Percentiles rank a stretch among this genome's conserved stretches.
These are phyloP conservation scores for thale cress (Arabidopsis thaliana) DNA, from an alignment of 345 rosid genomes.

Conservation along the genomic window DNA sequence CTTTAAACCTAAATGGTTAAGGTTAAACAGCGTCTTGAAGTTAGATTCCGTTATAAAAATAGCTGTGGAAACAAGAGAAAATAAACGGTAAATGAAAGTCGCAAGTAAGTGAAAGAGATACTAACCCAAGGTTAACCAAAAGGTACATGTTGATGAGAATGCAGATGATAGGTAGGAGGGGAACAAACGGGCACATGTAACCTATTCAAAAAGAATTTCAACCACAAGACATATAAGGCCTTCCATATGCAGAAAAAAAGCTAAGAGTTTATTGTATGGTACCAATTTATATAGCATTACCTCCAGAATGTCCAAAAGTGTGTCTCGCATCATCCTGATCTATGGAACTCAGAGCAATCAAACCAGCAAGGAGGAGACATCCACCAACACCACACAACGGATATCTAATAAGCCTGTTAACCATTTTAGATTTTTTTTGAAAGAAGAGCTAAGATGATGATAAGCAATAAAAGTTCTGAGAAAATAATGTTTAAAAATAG, in stretches of 20 bases:
- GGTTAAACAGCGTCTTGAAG: background rate
- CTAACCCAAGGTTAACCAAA: slow-evolving; percentile 92
- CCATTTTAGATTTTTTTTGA: background rate
- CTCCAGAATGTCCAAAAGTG: slow-evolving; percentile 91
- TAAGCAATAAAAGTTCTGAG: slow-evolving; percentile 8
- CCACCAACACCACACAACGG: slow-evolving; percentile 78
- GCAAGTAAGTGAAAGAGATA: slow-evolving; percentile 19
- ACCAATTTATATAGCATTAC: slow-evolving; percentile 45
- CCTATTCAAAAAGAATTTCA: slow-evolving; percentile 52
- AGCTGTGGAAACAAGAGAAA: background rate
- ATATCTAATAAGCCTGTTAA: slow-evolving; percentile 61
- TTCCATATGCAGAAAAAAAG: too few relatives aligned
- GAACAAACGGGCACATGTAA: slow-evolving; percentile 91
- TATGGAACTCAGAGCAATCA: slow-evolving; percentile 68
- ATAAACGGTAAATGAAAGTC: background rate
- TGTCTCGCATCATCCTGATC: slow-evolving; percentile 94
- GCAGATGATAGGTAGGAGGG: slow-evolving; percentile 80
- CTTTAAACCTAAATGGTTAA: too few relatives aligned
- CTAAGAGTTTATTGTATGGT: background rate
- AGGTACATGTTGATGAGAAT: slow-evolving; percentile 90
- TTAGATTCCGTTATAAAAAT: background rate
- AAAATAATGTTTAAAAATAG: slow-evolving; percentile 14
- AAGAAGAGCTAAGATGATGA: background rate
- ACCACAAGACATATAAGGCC: background rate
- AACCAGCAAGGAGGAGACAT: slow-evolving; percentile 68